A percentile compares a stretch with the other conserved stretches of the same genome.
These are phyloP conservation scores for Diaporthe sp. DNA, from an alignment of 2,329 filamentous ascomycete species.

Conservation along the genomic window DNA sequence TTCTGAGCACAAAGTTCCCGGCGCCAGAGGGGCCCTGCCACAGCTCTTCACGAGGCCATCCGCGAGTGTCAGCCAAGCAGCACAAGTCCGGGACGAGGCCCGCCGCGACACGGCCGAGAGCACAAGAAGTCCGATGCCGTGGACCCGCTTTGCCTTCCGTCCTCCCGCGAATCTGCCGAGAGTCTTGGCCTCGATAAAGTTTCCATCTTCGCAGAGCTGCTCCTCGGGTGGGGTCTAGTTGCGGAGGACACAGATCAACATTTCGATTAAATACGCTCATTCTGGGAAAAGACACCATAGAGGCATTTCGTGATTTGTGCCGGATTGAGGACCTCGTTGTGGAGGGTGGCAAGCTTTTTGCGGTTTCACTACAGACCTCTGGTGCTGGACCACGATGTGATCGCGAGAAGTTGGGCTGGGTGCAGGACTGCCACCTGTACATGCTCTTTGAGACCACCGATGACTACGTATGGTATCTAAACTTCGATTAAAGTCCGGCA, in stretches of 20 bases:
- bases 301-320: background rate
- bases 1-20: background rate
- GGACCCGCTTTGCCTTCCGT: background rate
- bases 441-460: background rate
- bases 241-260: background rate
- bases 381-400: background rate
- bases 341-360: background rate
- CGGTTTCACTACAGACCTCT: background rate
- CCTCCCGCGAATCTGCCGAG: background rate
- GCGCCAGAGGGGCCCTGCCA: background rate
- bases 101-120: slow-evolving; percentile 8
- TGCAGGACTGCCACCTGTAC: background rate
- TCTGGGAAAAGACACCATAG: background rate
- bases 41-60: background rate
- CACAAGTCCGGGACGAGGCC: background rate
- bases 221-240: background rate
- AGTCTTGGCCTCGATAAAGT: slow-evolving; percentile 10
- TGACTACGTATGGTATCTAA: background rate
- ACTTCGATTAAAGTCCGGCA: background rate
- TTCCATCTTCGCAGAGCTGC: background rate
- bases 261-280: background rate
- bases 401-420: background rate
- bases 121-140: slow-evolving; percentile 1
- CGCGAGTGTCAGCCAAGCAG: background rate
- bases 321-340: background rate